Evolutionary conservation across 768 basidiomycete genomes (phyloP).

Genomic region (Chalciporus chontae): DNA sequence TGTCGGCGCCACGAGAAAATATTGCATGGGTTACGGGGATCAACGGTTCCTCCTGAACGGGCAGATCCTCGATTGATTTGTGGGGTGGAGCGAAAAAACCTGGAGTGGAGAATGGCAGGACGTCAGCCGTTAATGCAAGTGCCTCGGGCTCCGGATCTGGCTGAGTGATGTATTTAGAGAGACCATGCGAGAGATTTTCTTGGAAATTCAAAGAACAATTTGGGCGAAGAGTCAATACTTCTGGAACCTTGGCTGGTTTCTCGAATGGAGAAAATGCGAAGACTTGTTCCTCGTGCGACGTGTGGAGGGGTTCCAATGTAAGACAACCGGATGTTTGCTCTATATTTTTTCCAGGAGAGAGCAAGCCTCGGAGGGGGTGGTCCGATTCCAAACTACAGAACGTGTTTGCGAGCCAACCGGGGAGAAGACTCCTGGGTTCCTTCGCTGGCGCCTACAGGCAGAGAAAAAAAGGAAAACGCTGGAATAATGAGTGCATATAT

Average conservation of each 20-base stretch:
- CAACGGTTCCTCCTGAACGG: not conserved
- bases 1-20: slow-evolving; percentile 5
- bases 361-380: slow-evolving; percentile 34
- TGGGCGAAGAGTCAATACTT: slow-evolving; percentile 2
- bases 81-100: slow-evolving; percentile 16
- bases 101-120: slow-evolving; percentile 25
- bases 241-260: slow-evolving; percentile 1
- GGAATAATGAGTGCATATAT: slow-evolving; percentile 26
- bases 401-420: slow-evolving; percentile 54
- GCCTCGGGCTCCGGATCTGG: not conserved
- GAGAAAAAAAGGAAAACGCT: slow-evolving; percentile 8
- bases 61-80: not conserved
- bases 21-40: slow-evolving; percentile 8
- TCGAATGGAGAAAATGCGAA: slow-evolving; percentile 31
- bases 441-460: slow-evolving; percentile 16
- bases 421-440: slow-evolving; percentile 35
- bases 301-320: slow-evolving; percentile 1
- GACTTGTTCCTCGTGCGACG: slow-evolving; percentile 13
- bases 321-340: slow-evolving; percentile 1
- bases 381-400: slow-evolving; percentile 41
- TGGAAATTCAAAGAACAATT: not conserved
- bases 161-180: not conserved
- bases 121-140: not conserved
- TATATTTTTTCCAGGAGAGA: slow-evolving; percentile 16
- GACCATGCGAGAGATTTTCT: not conserved